Conservation (phyloP, 345 rosid species). For the Aegle marmelos region DNA sequence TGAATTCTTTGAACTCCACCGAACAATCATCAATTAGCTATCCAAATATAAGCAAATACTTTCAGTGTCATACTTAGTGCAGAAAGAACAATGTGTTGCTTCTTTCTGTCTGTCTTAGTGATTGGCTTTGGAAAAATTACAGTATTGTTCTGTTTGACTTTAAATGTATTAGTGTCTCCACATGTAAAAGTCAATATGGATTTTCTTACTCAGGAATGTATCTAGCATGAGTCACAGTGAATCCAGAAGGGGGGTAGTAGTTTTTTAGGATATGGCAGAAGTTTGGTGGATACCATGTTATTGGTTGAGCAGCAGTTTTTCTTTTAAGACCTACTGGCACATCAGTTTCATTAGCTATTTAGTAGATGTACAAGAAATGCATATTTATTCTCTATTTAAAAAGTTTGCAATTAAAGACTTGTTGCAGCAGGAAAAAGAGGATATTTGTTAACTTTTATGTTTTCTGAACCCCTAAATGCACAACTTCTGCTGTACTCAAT, state of each 20-base stretch:
- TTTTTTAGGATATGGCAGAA: not conserved
- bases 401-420: not conserved
- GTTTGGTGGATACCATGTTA: not conserved
- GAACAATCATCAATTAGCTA: no score
- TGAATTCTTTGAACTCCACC: no score
- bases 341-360: not conserved
- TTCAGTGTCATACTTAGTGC: not conserved
- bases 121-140: not conserved
- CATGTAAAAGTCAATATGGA: not conserved
- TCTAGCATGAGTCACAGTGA: not conserved
- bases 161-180: not conserved
- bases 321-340: not conserved
- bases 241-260: not conserved
- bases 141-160: not conserved
- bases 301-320: not conserved
- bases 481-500: not conserved
- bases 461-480: not conserved
- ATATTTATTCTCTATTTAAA: not conserved
- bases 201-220: not conserved
- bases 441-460: not conserved
- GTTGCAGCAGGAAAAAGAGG: not conserved
- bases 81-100: not conserved
- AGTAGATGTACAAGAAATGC: not conserved
- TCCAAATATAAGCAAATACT: not conserved
- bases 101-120: not conserved